These are phyloP conservation scores for Gymnopus androsaceus DNA, from an alignment of 1,284 basidiomycete species.

Conservation along the genomic window DNA sequence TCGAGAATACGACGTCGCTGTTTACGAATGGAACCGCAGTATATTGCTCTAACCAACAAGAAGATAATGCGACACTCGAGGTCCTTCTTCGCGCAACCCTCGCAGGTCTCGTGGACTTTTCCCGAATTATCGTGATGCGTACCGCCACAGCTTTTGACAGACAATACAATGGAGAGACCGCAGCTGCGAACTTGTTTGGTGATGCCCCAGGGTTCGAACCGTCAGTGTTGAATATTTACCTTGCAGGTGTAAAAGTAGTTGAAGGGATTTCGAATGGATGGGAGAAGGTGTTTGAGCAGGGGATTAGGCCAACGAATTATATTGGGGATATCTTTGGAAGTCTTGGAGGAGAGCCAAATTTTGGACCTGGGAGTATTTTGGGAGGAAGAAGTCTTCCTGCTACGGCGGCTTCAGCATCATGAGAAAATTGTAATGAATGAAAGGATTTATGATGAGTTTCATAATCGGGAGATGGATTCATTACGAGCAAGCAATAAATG, in stretches of 20 bases:
- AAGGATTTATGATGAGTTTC: no score
- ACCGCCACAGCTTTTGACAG: slow-evolving; percentile 49
- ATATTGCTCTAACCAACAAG: slow-evolving; percentile 49
- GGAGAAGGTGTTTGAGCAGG: slow-evolving; percentile 18
- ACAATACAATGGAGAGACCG: slow-evolving; percentile 31
- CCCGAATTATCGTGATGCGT: slow-evolving; percentile 46
- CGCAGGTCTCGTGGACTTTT: slow-evolving; percentile 43
- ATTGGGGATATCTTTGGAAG: slow-evolving; percentile 25
- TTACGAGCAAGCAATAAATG: no score
- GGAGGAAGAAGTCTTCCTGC: no score
- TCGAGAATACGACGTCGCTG: slow-evolving; percentile 42
- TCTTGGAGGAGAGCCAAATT: slow-evolving; percentile 21
- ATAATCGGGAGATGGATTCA: no score
- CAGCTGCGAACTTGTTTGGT: slow-evolving; percentile 15
- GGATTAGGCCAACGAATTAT: slow-evolving; percentile 21
- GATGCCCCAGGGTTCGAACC: slow-evolving; percentile 16
- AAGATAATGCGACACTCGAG: slow-evolving; percentile 51
- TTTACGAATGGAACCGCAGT: slow-evolving; percentile 40
- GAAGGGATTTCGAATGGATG: slow-evolving; percentile 22
- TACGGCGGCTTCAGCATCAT: no score
- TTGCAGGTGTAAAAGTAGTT: slow-evolving; percentile 22
- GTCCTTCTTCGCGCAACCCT: slow-evolving; percentile 42
- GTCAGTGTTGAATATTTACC: slow-evolving; percentile 19
- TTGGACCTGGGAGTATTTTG: slow-evolving; percentile 23
- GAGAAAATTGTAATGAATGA: no score